Evolutionary conservation across 2,329 filamentous ascomycete genomes (phyloP).

Genomic region (Penicillium sp.): DNA sequence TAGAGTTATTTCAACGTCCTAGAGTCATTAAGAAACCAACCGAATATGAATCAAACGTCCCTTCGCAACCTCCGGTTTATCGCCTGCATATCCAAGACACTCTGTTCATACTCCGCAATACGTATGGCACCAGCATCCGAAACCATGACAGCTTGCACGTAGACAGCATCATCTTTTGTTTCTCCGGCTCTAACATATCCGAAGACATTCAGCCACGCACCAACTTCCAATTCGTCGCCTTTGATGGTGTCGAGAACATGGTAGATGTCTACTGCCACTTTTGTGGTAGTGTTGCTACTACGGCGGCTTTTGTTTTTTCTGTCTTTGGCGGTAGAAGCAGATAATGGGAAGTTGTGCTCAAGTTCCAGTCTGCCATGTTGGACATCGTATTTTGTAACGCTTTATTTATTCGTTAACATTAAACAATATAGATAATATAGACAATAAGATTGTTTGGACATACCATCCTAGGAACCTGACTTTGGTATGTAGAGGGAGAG

Average conservation of each 20-base stretch:
- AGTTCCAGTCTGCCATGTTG: conserved; percentile 61
- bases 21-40: background rate
- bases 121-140: conserved; percentile 74
- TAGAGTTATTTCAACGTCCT: no score
- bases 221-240: conserved; percentile 61
- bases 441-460: conserved; percentile 25
- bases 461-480: conserved; percentile 92
- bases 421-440: conserved; percentile 18
- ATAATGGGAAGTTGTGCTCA: conserved; percentile 58
- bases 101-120: conserved; percentile 66
- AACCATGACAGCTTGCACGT: conserved; percentile 70
- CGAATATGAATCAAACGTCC: background rate
- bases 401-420: conserved; percentile 25
- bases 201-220: conserved; percentile 86
- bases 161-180: conserved; percentile 25
- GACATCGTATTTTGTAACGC: conserved; percentile 57
- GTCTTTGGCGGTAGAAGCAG: conserved; percentile 17
- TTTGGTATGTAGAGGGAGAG: conserved; percentile 61
- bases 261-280: conserved; percentile 61
- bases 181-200: conserved; percentile 59
- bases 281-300: conserved; percentile 9
- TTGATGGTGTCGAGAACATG: conserved; percentile 65
- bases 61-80: conserved; percentile 27
- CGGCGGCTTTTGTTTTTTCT: conserved; percentile 14
- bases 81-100: conserved; percentile 42